These are phyloP conservation scores for Alnus glutinosa DNA, from an alignment of 306 rosid genomes.

Conservation along the genomic window DNA sequence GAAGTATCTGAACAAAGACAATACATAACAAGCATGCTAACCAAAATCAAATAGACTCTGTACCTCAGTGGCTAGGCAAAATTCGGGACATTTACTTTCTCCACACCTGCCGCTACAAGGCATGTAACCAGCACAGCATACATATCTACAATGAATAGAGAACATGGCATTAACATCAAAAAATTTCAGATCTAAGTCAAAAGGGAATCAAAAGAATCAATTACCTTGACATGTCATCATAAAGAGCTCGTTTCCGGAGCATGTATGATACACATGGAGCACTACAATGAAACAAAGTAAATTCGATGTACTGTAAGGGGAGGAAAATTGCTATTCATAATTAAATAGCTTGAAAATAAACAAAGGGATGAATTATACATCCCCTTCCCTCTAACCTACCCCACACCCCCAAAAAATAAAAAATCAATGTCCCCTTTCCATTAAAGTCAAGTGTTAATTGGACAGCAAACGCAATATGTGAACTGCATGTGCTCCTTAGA, in stretches of 20 bases:
- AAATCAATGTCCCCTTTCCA: too few relatives aligned
- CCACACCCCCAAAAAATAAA: too few relatives aligned
- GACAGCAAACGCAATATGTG: too few relatives aligned
- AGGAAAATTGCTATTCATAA: neutral
- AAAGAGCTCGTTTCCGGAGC: constrained; percentile 86
- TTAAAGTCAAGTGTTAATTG: too few relatives aligned
- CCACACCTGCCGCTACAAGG: constrained; percentile 96
- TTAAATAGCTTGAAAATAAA: neutral
- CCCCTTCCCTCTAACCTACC: too few relatives aligned
- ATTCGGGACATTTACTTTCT: constrained; percentile 82
- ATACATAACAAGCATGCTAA: neutral
- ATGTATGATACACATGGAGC: constrained; percentile 85
- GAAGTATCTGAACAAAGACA: neutral
- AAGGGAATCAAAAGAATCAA: constrained; percentile 9
- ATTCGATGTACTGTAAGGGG: neutral
- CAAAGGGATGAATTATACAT: neutral
- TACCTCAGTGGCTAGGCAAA: constrained; percentile 90
- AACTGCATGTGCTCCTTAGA: too few relatives aligned
- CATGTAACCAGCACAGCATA: constrained; percentile 95
- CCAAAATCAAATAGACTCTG: constrained; percentile 8
- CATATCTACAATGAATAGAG: constrained; percentile 55
- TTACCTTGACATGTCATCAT: constrained; percentile 89
- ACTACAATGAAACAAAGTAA: constrained; percentile 39
- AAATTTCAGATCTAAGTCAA: constrained; percentile 3
- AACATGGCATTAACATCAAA: constrained; percentile 9